A percentile compares a stretch with the other conserved stretches of the same genome.
phyloP scores from a whole-genome alignment of 2,329 filamentous ascomycete genomes.

The Phoma sp. region DNA sequence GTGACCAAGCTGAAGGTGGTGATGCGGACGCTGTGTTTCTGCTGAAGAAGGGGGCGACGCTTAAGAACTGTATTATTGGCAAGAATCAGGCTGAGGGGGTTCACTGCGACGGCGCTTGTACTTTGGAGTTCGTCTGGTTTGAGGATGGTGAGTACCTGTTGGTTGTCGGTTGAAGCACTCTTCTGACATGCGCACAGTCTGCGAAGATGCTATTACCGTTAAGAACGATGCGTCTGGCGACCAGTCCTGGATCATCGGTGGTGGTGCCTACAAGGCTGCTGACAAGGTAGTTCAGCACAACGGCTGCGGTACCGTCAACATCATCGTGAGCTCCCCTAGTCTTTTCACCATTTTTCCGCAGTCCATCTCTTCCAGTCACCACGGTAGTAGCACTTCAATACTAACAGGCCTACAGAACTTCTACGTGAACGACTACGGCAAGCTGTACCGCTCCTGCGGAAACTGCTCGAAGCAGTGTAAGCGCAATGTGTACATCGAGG shows the following conservation, averaged over 20 bases:
- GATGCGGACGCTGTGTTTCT: constrained; percentile 57
- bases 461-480: constrained; percentile 52
- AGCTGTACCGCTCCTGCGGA: constrained; percentile 54
- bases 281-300: constrained; percentile 50
- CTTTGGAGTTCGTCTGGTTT: constrained; percentile 53
- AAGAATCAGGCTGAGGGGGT: constrained; percentile 57
- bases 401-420: constrained; percentile 18
- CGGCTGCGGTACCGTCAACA: constrained; percentile 43
- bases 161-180: background rate
- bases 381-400: background rate
- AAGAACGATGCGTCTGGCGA: constrained; percentile 32
- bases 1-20: constrained; percentile 21
- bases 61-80: constrained; percentile 61
- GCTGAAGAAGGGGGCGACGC: constrained; percentile 54
- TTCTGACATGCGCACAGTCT: constrained; percentile 28
- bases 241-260: constrained; percentile 46
- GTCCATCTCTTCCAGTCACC: background rate
- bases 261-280: constrained; percentile 40
- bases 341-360: no score
- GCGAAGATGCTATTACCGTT: constrained; percentile 43
- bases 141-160: constrained; percentile 21
- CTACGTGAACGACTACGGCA: constrained; percentile 36
- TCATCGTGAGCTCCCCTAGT: constrained; percentile 17
- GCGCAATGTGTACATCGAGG: constrained; percentile 51
- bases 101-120: constrained; percentile 56